Evolutionary conservation across 75 land plant species (phyloP), one percentile per base, ranked within the genome.

Genomic region (Selaginella tamariscina): DNA sequence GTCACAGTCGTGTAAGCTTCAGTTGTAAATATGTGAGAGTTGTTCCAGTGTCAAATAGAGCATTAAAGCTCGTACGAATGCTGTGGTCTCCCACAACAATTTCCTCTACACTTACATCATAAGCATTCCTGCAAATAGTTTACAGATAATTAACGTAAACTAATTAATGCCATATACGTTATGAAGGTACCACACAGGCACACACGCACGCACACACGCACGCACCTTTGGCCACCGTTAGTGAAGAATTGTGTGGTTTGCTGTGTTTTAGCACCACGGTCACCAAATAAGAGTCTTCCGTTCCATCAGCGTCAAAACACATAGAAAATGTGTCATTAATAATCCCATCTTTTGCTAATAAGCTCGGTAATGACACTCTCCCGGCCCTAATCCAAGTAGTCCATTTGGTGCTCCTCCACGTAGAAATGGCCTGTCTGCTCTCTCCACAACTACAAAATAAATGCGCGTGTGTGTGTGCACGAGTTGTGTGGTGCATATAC

Each of bases 321-420:
- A 89, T 44, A 2, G 95, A 89, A 64, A 89, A 89, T 15, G 91
- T 77, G 65, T 89, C 70, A 0, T 33, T 66, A 13, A 84, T 68
- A 22, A 86, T 27, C 67, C 84, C 87, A 5, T 72, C 72, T 70
- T 82, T 84, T 2, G 95, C 83, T 55, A 89, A 82, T 18, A 79
- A 31, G 75, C 85, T 84, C 55, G 91, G 95, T 64, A 89, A 81
- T 23, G 95, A 82, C 32, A 81, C 71, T 82, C 82, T 32, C 85
- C 90, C 63, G 78, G 68, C 20, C 95, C 95, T 56, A 89, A 69
- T 56, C 95, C 95, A 65, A 89, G 65, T 20, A 89, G 79, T 31
- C 95, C 95, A 83, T 89, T 84, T 32, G 95, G 95, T 31, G 91
- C 95, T 55, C 86, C 81, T 23, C 95, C 91, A 70, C 77, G 70